Percentiles rank a stretch among this genome's conserved stretches.
These are phyloP conservation scores for Coccinonectria pachysandricola DNA, from an alignment of 2,329 filamentous ascomycete species.

Conservation along the genomic window DNA sequence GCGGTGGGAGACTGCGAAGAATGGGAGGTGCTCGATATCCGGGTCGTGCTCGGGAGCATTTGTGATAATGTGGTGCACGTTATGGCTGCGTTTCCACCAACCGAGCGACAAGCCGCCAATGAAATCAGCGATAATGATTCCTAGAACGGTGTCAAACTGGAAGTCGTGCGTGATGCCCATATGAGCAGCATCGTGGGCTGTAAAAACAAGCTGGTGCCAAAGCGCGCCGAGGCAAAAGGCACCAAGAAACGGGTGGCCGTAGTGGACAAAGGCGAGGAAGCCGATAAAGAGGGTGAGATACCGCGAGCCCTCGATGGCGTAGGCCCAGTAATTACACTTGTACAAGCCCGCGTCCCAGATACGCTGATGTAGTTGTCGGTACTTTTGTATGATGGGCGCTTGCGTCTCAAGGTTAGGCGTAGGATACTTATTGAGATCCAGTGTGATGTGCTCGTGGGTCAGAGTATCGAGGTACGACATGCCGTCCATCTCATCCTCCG, in stretches of 20 bases:
- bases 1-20: slow-evolving; percentile 78
- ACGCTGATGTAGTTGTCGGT: slow-evolving; percentile 63
- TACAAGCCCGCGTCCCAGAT: slow-evolving; percentile 70
- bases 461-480: slow-evolving; percentile 61
- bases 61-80: slow-evolving; percentile 93
- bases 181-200: slow-evolving; percentile 89
- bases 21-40: slow-evolving; percentile 84
- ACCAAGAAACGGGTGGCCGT: slow-evolving; percentile 58
- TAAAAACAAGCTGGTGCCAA: slow-evolving; percentile 94
- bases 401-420: slow-evolving; percentile 65
- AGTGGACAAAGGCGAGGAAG: slow-evolving; percentile 50
- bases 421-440: slow-evolving; percentile 75
- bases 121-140: slow-evolving; percentile 83
- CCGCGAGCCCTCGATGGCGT: slow-evolving; percentile 62
- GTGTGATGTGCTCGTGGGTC: slow-evolving; percentile 62
- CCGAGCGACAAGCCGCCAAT: slow-evolving; percentile 81
- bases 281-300: slow-evolving; percentile 56
- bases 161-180: slow-evolving; percentile 96
- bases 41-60: slow-evolving; percentile 94
- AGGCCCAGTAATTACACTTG: slow-evolving; percentile 72
- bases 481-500: slow-evolving; percentile 38
- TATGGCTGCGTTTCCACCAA: slow-evolving; percentile 97
- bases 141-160: slow-evolving; percentile 70
- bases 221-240: slow-evolving; percentile 68
- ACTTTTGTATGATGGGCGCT: slow-evolving; percentile 65